Conservation (phyloP, 179 eudicot species). For the Beta macrorhiza region DNA sequence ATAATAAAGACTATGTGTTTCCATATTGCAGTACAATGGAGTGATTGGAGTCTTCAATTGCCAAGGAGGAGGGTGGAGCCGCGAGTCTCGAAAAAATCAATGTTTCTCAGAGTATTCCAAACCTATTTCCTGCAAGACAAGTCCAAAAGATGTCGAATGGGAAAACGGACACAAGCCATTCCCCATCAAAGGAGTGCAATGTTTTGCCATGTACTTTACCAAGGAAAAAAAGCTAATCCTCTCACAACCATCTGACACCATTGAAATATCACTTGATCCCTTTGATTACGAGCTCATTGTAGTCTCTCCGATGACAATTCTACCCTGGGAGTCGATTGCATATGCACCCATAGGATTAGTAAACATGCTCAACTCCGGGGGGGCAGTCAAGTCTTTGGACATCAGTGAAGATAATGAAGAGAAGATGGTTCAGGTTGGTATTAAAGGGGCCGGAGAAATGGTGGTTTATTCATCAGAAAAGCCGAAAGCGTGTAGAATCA, state of each 20-base stretch:
- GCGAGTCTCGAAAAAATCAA: slow-evolving; percentile 56
- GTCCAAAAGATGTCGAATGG: slow-evolving; percentile 82
- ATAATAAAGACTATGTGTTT: neutral
- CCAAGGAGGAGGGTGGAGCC: slow-evolving; percentile 90
- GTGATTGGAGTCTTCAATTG: slow-evolving; percentile 83
- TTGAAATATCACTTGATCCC: slow-evolving; percentile 64
- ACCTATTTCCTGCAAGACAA: slow-evolving; percentile 34
- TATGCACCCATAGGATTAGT: slow-evolving; percentile 81
- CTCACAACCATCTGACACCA: slow-evolving; percentile 37
- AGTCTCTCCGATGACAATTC: slow-evolving; percentile 53
- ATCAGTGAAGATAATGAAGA: slow-evolving; percentile 28
- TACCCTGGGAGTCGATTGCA: slow-evolving; percentile 40
- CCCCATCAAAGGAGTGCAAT: slow-evolving; percentile 35
- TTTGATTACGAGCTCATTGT: slow-evolving; percentile 79
- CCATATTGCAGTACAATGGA: slow-evolving; percentile 50
- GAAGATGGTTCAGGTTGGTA: slow-evolving; percentile 43
- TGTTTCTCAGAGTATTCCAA: slow-evolving; percentile 64
- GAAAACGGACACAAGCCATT: slow-evolving; percentile 53
- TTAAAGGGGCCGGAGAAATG: slow-evolving; percentile 81
- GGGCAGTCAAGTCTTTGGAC: slow-evolving; percentile 58
- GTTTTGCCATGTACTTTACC: slow-evolving; percentile 62
- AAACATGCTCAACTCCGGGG: slow-evolving; percentile 92
- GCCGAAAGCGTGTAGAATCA: slow-evolving; percentile 51
- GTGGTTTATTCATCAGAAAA: slow-evolving; percentile 55
- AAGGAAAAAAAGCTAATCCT: slow-evolving; percentile 50